Percentiles rank a stretch among this genome's conserved stretches.
These are phyloP conservation scores for Nissolia schottii DNA, from an alignment of 306 rosid species.

Conservation along the genomic window DNA sequence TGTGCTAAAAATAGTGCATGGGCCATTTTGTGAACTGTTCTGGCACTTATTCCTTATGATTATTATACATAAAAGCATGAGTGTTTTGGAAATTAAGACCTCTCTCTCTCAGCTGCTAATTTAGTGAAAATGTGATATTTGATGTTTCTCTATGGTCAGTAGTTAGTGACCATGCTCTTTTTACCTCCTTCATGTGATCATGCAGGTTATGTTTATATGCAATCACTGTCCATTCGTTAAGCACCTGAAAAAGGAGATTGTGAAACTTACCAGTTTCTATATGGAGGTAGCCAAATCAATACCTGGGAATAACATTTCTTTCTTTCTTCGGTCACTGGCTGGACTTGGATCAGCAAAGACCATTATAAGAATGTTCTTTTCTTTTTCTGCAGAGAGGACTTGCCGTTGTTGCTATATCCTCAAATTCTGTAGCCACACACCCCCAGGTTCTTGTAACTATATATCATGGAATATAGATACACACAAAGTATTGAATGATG, in stretches of 20 bases:
- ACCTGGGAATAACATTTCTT: conserved; percentile 2
- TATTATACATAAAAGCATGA: neutral
- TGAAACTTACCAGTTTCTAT: conserved; percentile 68
- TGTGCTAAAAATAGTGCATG: neutral
- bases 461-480: conserved; percentile 31
- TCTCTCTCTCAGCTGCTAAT: neutral
- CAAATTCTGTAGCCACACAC: conserved; percentile 77
- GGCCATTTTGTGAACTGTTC: neutral
- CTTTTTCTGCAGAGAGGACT: conserved; percentile 70
- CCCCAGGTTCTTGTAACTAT: conserved; percentile 69
- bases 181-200: neutral
- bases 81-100: neutral
- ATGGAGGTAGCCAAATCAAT: conserved; percentile 53
- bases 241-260: conserved; percentile 75
- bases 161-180: neutral
- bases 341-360: conserved; percentile 10
- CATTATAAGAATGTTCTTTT: neutral
- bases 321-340: neutral
- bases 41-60: neutral
- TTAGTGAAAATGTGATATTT: neutral
- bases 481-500: conserved; percentile 33
- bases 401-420: conserved; percentile 78
- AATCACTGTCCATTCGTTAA: conserved; percentile 93
- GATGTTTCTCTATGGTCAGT: neutral
- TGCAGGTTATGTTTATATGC: conserved; percentile 98